These are phyloP conservation scores for Capsicum rhomboideum DNA, from an alignment of 257 asterid genomes.

Conservation along the genomic window DNA sequence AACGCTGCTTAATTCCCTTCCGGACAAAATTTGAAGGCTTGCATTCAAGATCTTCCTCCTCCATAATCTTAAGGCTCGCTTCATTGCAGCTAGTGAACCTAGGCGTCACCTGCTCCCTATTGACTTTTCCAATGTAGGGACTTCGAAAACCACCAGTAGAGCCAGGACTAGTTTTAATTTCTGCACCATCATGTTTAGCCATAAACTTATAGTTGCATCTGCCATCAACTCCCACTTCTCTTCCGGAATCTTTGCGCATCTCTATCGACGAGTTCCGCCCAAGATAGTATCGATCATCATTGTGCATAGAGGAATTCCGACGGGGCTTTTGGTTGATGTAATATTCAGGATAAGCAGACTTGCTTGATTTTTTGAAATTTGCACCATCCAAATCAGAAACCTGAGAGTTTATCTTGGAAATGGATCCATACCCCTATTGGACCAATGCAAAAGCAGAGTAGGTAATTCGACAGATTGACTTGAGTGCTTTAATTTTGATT, in stretches of 20 bases:
- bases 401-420: conserved; percentile 29
- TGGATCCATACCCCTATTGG: conserved; percentile 32
- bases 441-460: background rate
- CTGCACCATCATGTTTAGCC: conserved; percentile 25
- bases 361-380: conserved; percentile 22
- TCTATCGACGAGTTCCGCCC: conserved; percentile 26
- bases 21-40: conserved; percentile 20
- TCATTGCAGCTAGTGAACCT: conserved; percentile 17
- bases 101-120: conserved; percentile 15
- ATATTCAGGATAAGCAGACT: conserved; percentile 37
- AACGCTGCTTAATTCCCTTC: conserved; percentile 19
- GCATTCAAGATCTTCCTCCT: conserved; percentile 23
- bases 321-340: conserved; percentile 28
- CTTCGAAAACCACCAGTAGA: conserved; percentile 21
- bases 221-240: conserved; percentile 19
- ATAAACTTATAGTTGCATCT: conserved; percentile 30
- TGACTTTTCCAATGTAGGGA: conserved; percentile 16
- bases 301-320: conserved; percentile 19
- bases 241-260: conserved; percentile 29
- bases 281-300: conserved; percentile 26
- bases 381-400: conserved; percentile 32
- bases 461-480: background rate
- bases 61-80: conserved; percentile 19
- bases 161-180: conserved; percentile 18
- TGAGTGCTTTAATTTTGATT: background rate